Evolutionary conservation across 2,329 filamentous ascomycete genomes (phyloP), one percentile per base, ranked within the genome.

Genomic region (Trichoderma semiorbis): DNA sequence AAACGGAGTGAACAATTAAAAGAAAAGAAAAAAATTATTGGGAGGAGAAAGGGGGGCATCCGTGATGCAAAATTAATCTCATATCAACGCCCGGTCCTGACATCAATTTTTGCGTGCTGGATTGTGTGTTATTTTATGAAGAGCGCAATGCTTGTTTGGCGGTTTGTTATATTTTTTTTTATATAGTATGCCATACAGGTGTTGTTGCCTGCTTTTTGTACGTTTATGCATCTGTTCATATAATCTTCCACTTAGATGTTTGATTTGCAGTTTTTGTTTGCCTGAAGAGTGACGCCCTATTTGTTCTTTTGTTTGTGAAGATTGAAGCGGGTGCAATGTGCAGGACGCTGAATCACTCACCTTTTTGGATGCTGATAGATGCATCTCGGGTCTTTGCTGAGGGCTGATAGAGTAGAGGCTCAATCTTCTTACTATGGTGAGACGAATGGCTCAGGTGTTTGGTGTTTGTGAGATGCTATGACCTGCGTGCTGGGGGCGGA

Each of bases 231-330:
- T 53, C 57, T 69, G 57, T 62, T 62, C 21, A 69, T 69, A 69
- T 69, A 69, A 62, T 62, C 16, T 62, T 60, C 21, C 66, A 34
- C 66, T 69, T 69, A 61, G 66, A 69, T 69, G 57, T 28, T 36
- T 53, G 39, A 32, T 53, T 69, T 61, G 55, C 16, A 32, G 34
- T n/a, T 3, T 18, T 36, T n/a, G 2, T 12, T 30, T 34, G 24
- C 12, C 5, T 21, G 21, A 36, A 16, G 34, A 24, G 32, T 68
- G 65, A 68, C 5, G n/a, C 4, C 18, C 7, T 21, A 24, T 50
- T 24, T 50, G 8, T 8, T 30, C 2, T 36, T 36, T 36, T 36
- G 12, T 3, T 16, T 36, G 12, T 14, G 12, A 36, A 0, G 34
- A 14, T 14, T 36, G 34, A 6, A 36, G 5, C 14, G 12, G 34